phyloP scores from a whole-genome alignment of 2,329 filamentous ascomycete species.

The Botrytis hyacinthi region DNA sequence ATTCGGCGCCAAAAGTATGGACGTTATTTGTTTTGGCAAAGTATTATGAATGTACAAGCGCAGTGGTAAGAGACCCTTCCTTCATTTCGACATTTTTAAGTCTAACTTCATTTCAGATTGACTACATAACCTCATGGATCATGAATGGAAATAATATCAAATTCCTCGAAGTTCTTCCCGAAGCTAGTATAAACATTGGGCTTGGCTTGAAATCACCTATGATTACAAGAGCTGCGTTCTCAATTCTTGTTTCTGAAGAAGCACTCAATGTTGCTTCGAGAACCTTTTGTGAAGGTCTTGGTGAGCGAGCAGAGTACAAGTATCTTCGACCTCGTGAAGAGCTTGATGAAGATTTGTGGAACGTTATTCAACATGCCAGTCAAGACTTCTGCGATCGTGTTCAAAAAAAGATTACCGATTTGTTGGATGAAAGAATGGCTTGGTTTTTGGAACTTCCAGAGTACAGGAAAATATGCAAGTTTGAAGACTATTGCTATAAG shows the following conservation, averaged over 20 bases:
- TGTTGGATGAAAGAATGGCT: slow-evolving; percentile 40
- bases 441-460: slow-evolving; percentile 41
- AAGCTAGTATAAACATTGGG: slow-evolving; percentile 58
- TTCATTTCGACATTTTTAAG: slow-evolving; percentile 6
- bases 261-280: slow-evolving; percentile 44
- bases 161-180: slow-evolving; percentile 63
- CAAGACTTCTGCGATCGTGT: slow-evolving; percentile 52
- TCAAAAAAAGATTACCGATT: slow-evolving; percentile 36
- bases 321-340: slow-evolving; percentile 50
- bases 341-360: slow-evolving; percentile 54
- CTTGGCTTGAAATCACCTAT: slow-evolving; percentile 45
- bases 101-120: slow-evolving; percentile 30
- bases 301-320: slow-evolving; percentile 30
- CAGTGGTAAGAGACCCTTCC: slow-evolving; percentile 42
- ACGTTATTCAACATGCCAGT: slow-evolving; percentile 58
- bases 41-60: slow-evolving; percentile 51
- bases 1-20: slow-evolving; percentile 66
- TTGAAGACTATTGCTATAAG: slow-evolving; percentile 22
- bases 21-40: slow-evolving; percentile 63
- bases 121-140: slow-evolving; percentile 58
- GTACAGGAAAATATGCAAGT: slow-evolving; percentile 36
- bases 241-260: slow-evolving; percentile 61
- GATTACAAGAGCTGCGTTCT: slow-evolving; percentile 52
- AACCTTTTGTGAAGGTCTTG: background rate
- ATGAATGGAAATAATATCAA: slow-evolving; percentile 51